Evolutionary conservation across 1,139 yeast genomes (phyloP), one percentile per base, ranked within the genome.

Genomic region (Candida sp.): DNA sequence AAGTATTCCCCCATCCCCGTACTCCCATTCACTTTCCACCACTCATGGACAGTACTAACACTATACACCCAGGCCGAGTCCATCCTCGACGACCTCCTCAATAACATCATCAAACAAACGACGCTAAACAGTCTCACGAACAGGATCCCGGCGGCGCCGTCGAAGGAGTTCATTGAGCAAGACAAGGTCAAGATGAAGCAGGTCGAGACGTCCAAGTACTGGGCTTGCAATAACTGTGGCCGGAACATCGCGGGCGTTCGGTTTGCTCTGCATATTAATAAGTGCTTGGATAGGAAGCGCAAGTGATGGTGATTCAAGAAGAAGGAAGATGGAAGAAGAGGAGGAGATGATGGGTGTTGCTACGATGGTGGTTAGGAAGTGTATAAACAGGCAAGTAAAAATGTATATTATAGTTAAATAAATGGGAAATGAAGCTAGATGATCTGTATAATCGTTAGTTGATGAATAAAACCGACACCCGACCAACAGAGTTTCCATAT

Each of bases 211-310:
- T 72, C 75, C 8, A 61, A 73, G 52, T 92, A 92, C 67, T 90
- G 91, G 63, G 81, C 74, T 52, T 94, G 99, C 69, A 79, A 81
- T 12, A 88, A 88, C 58, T 94, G 99, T 68, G 85, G 84, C 6
- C 76, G 99, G 50, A 90, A 88, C 62, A 88, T 94, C 12, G 94
- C 97, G 0, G 97, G 97, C 0, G 86, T 90, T 37, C 75, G 99
- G 53, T 92, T 90, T 74, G 98, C 98, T 3, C 93, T 90, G 48
- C 99, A 94, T 68, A 78, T 93, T 44, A 96, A 91, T 63, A 84
- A 96, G 60, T 94, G 99, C 63, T 70, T 92, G 37, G 90, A 77
- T 51, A 60, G 81, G 35, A 67, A 62, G 56, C 60, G 71, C 47
- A 58, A 54, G 52, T 64, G 33, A 47, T 43, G 22, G n/a, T n/a